Percentiles rank a stretch among this genome's conserved stretches.
Evolutionary conservation across 2,329 filamentous ascomycete species (phyloP).

Genomic region (Fonsecaea nubica): DNA sequence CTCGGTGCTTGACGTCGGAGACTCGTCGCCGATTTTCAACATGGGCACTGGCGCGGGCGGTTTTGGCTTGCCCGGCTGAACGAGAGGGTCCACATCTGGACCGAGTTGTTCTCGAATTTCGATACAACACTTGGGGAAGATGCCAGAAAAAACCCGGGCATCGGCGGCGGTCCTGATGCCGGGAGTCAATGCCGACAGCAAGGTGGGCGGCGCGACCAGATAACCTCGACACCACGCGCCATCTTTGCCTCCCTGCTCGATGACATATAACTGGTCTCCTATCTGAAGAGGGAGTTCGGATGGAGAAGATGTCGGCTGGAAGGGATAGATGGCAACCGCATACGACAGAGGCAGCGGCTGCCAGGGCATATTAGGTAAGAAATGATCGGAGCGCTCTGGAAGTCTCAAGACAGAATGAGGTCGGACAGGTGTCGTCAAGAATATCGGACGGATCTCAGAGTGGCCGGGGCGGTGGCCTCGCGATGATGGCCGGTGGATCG

Average conservation of each 20-base stretch:
- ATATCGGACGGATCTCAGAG: constrained; percentile 22
- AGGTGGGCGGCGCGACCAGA: constrained; percentile 88
- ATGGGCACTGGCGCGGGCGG: constrained; percentile 93
- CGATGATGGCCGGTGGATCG: constrained; percentile 34
- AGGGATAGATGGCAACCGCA: constrained; percentile 94
- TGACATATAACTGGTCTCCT: constrained; percentile 97
- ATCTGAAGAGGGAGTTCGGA: constrained; percentile 96
- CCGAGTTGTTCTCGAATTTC: constrained; percentile 92
- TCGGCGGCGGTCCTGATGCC: constrained; percentile 92
- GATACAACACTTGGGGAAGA: constrained; percentile 93
- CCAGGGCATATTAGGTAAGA: constrained; percentile 77
- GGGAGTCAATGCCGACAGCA: constrained; percentile 89
- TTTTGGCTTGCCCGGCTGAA: constrained; percentile 52
- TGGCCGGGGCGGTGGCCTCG: constrained; percentile 25
- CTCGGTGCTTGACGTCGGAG: constrained; percentile 84
- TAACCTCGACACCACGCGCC: constrained; percentile 95
- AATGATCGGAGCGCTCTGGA: constrained; percentile 13
- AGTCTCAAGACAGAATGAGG: background rate
- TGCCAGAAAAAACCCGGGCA: constrained; percentile 96
- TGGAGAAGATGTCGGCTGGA: constrained; percentile 76
- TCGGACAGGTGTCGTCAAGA: constrained; percentile 15
- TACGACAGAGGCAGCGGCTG: constrained; percentile 97
- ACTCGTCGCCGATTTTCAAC: constrained; percentile 97
- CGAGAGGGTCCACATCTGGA: constrained; percentile 16
- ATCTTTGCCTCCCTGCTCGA: constrained; percentile 86